Evolutionary conservation across 176 grass and related monocot species (phyloP), one percentile per base, ranked within the genome.

Genomic region (Poa annua): DNA sequence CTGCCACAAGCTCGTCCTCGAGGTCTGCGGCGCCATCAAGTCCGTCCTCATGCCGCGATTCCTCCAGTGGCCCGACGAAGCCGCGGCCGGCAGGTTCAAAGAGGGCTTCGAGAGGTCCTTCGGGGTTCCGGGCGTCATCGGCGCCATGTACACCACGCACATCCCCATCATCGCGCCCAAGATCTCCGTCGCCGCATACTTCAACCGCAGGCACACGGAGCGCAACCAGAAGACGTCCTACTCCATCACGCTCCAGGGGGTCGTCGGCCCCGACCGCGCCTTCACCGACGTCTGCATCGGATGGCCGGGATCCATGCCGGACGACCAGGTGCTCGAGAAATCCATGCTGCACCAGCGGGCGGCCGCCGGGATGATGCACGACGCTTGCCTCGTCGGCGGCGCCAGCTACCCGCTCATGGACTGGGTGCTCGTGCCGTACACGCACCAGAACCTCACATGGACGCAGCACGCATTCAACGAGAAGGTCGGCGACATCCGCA

Each of bases 131-230:
- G 72, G 79, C 38, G 84, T 93, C 13, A 76, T 94, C 36, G 96
- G 96, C 36, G 91, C 90, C 76, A 93, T 98, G 92, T 98, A 98
- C 71, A 98, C 95, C 36, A 98, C 95, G 4, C 95, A 95, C 65
- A 91, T 98, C 79, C 96, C 96, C 47, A 98, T 98, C 87, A 98
- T 98, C 82, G 96, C 96, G 26, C 96, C 96, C 65, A 98, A 98
- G 73, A 93, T 98, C 69, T 91, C 84, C 20, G 96, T 98, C 16
- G 86, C 96, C 6, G 90, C 88, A 16, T 98, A 93, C 86, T 98
- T 98, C 96, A 98, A 98, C 85, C 86, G 92, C 6, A 88, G 92
- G 4, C 96, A 98, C 88, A 98, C 96, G 3, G 96, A 98, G 87
- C 88, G 96, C 52, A 98, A 98, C 84, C 92, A 98, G 85, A 98